phyloP scores from a whole-genome alignment of 1,139 yeast genomes.

The Kurtzmaniella quercitrusa region DNA sequence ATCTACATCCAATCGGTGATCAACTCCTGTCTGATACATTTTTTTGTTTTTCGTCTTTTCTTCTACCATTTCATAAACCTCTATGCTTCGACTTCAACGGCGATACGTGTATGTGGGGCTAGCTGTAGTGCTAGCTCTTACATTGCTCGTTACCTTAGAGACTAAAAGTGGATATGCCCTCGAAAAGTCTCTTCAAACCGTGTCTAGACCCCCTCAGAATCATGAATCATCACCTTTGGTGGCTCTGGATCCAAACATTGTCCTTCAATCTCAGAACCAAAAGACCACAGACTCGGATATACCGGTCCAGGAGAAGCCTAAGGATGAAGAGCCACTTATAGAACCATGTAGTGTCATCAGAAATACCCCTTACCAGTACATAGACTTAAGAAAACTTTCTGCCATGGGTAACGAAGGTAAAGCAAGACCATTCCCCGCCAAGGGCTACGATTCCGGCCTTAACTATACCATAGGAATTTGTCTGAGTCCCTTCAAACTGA shows the following conservation, averaged over 20 bases:
- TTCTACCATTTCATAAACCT: neutral
- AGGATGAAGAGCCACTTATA: constrained; percentile 13
- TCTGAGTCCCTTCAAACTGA: constrained; percentile 52
- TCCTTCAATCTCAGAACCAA: neutral
- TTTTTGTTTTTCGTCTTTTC: neutral
- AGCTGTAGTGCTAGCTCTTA: neutral
- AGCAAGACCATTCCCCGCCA: constrained; percentile 58
- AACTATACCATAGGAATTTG: constrained; percentile 83
- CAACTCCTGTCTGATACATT: neutral
- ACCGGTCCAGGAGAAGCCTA: constrained; percentile 2
- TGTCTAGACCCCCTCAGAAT: neutral
- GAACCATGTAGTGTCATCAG: constrained; percentile 55
- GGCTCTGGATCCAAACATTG: neutral
- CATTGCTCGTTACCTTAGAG: neutral
- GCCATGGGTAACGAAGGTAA: constrained; percentile 38
- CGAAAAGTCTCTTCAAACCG: neutral
- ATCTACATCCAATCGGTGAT: neutral
- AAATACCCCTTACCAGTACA: constrained; percentile 50
- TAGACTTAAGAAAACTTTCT: constrained; percentile 51
- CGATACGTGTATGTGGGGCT: neutral
- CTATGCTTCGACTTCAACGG: neutral
- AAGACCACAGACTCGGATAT: neutral
- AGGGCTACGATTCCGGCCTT: constrained; percentile 65
- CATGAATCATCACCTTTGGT: neutral
- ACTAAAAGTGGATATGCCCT: neutral